Conservation (phyloP, 345 rosid genomes). For the Theobroma cacao region DNA sequence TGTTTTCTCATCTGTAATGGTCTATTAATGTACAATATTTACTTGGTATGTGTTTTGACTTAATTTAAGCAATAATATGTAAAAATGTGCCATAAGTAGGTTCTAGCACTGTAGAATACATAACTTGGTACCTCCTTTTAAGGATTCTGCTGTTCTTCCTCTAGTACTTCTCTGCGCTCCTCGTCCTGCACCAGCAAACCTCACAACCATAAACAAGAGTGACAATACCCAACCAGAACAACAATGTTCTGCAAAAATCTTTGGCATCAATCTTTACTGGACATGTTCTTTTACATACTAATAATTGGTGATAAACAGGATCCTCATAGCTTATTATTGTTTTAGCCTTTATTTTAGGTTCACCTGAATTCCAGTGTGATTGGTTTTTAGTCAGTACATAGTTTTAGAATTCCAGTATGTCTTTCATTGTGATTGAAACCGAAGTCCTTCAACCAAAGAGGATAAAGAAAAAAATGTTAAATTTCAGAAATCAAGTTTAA, state of each 20-base stretch:
- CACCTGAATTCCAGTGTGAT: constrained; percentile 22
- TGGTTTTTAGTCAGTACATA: constrained; percentile 13
- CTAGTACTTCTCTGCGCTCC: neutral
- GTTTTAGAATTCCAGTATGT: neutral
- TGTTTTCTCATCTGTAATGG: neutral
- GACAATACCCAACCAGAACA: neutral
- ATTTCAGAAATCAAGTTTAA: neutral
- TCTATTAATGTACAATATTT: neutral
- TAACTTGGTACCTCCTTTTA: neutral
- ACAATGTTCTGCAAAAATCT: neutral
- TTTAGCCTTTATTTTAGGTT: neutral
- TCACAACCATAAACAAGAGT: neutral
- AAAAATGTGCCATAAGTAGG: neutral
- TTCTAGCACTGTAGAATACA: too few relatives aligned
- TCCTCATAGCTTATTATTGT: neutral
- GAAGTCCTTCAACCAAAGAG: neutral
- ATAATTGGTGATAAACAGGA: neutral
- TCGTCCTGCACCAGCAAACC: neutral
- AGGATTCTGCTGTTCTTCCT: neutral
- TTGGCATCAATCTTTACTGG: neutral
- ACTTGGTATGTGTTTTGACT: neutral
- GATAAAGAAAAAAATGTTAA: neutral
- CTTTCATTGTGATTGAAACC: neutral
- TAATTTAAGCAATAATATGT: neutral
- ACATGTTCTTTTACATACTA: neutral